Conservation (phyloP, 2,329 filamentous ascomycete genomes). For the Aphanocladium album region DNA sequence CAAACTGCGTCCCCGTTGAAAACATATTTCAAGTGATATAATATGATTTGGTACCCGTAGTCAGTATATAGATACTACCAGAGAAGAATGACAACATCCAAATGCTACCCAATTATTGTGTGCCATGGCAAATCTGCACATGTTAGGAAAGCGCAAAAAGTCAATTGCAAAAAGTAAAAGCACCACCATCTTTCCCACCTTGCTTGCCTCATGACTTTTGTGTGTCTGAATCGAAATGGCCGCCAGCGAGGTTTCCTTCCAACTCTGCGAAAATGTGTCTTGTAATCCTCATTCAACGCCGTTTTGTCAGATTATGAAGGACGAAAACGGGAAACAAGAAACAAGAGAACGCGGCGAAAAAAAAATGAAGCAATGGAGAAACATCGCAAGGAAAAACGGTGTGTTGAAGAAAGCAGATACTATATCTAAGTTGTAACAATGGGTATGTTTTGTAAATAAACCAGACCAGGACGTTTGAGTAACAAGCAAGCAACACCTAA, state of each 20-base stretch:
- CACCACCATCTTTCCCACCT: too few species aligned
- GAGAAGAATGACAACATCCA: too few species aligned
- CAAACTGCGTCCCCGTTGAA: not conserved
- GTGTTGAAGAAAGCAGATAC: not conserved
- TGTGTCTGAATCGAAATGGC: too few species aligned
- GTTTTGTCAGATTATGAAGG: not conserved
- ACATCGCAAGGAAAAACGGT: not conserved
- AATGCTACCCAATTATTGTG: not conserved
- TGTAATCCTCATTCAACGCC: too few species aligned
- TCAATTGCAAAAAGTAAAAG: too few species aligned
- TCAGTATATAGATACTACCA: too few species aligned
- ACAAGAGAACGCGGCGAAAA: not conserved
- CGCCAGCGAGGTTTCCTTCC: too few species aligned
- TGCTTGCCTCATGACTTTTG: too few species aligned
- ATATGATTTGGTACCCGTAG: too few species aligned
- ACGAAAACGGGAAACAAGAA: not conserved
- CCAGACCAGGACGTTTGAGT: not conserved
- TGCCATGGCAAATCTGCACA: too few species aligned
- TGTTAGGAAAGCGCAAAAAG: too few species aligned
- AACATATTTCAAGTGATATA: not conserved
- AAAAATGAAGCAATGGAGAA: not conserved
- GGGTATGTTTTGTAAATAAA: slow-evolving; percentile 4
- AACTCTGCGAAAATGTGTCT: too few species aligned
- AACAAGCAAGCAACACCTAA: not conserved
- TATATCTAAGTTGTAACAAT: slow-evolving; percentile 5